Evolutionary conservation across 805 yeast genomes (phyloP).

Genomic region (Teunomyces gatunensis): DNA sequence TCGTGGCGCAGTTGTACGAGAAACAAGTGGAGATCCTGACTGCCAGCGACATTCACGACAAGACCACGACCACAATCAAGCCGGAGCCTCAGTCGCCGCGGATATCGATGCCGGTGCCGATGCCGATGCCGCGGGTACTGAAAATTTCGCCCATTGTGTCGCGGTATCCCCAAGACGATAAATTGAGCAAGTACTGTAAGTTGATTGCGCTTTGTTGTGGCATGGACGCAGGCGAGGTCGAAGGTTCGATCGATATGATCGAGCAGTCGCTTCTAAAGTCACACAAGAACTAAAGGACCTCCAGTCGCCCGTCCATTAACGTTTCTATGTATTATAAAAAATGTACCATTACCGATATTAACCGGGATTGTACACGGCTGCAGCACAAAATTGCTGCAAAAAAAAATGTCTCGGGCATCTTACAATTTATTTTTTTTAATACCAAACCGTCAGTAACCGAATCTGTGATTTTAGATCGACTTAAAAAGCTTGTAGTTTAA

Average conservation of each 20-base stretch:
- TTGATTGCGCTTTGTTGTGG: slow-evolving; percentile 43
- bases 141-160: slow-evolving; percentile 18
- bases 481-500: not conserved
- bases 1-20: slow-evolving; percentile 16
- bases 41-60: not conserved
- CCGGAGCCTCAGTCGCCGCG: slow-evolving; percentile 4
- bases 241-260: slow-evolving; percentile 40
- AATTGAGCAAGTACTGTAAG: slow-evolving; percentile 38
- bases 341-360: slow-evolving; percentile 3
- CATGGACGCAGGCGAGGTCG: slow-evolving; percentile 39
- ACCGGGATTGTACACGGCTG: not conserved
- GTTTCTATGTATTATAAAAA: not conserved
- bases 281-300: not conserved
- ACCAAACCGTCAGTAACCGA: slow-evolving; percentile 2
- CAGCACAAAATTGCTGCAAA: slow-evolving; percentile 2
- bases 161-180: slow-evolving; percentile 29
- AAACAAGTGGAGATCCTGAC: slow-evolving; percentile 23
- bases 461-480: no score
- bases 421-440: not conserved
- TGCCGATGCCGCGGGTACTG: slow-evolving; percentile 8
- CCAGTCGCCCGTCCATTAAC: no score
- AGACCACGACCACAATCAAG: not conserved
- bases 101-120: slow-evolving; percentile 5
- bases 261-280: slow-evolving; percentile 37
- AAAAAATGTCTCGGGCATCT: not conserved